phyloP scores from a whole-genome alignment of 2,329 filamentous ascomycete species.

The Aspergillus fijiensis region DNA sequence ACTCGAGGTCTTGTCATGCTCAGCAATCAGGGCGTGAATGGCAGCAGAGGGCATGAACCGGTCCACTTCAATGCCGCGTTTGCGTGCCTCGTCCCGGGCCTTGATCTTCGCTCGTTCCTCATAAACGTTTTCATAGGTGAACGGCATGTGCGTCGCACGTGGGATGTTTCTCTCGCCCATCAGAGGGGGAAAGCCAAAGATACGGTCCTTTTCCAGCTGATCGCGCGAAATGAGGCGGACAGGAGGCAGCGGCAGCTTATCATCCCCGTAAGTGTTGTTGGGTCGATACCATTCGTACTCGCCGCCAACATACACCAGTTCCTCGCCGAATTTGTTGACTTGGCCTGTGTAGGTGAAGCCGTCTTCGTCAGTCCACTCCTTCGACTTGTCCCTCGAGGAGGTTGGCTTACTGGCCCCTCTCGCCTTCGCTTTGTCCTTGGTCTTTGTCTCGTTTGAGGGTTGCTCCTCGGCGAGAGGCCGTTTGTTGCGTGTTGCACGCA shows the following conservation, averaged over 20 bases:
- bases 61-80: constrained; percentile 21
- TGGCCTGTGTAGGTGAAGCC: constrained; percentile 34
- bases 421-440: not conserved
- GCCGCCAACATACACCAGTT: constrained; percentile 25
- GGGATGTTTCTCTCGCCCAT: constrained; percentile 35
- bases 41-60: constrained; percentile 20
- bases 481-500: too few species aligned
- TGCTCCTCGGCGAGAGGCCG: not conserved
- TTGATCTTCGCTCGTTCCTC: constrained; percentile 23
- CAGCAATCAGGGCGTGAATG: constrained; percentile 21
- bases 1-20: constrained; percentile 13
- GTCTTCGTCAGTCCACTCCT: constrained; percentile 29
- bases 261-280: constrained; percentile 28
- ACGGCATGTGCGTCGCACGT: constrained; percentile 16
- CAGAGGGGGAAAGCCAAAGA: constrained; percentile 33
- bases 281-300: constrained; percentile 28
- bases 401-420: constrained; percentile 16
- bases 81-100: constrained; percentile 24
- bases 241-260: constrained; percentile 27
- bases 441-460: not conserved
- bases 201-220: constrained; percentile 30
- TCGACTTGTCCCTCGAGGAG: constrained; percentile 18
- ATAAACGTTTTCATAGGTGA: constrained; percentile 27
- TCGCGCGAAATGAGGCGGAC: constrained; percentile 27
- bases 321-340: constrained; percentile 30